phyloP scores from a whole-genome alignment of 129 eudicot species.

The Gnaphalium uliginosum region DNA sequence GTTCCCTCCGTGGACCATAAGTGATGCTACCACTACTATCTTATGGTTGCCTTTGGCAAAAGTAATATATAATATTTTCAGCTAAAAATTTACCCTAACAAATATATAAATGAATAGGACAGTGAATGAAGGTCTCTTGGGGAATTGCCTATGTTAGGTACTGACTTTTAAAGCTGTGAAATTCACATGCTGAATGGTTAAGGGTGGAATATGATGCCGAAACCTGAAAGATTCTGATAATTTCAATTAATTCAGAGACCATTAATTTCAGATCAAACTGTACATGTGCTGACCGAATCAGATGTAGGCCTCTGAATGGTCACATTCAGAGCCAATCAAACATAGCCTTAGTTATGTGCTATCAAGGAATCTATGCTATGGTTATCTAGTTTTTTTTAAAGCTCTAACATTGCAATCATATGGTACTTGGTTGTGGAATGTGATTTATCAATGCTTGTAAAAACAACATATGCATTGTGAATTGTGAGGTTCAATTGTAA shows the following conservation, averaged over 20 bases:
- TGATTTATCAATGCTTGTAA: not conserved
- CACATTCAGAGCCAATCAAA: not conserved
- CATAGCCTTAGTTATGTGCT: not conserved
- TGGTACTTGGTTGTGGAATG: not conserved
- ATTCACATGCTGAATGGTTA: not conserved
- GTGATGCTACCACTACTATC: not conserved
- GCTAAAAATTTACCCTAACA: not conserved
- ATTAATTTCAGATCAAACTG: not conserved
- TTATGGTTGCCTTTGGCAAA: not conserved
- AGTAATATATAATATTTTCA: too few relatives aligned
- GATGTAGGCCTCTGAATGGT: not conserved
- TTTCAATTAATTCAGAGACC: not conserved
- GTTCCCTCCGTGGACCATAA: not conserved
- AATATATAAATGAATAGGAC: not conserved
- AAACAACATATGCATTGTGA: not conserved
- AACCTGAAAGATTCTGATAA: not conserved
- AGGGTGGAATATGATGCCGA: not conserved
- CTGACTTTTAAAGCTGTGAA: not conserved
- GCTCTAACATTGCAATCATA: not conserved
- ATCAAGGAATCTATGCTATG: not conserved
- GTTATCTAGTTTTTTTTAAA: not conserved
- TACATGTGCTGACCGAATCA: not conserved
- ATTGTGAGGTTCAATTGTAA: not conserved
- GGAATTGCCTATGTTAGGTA: not conserved
- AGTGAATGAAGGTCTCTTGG: not conserved